Evolutionary conservation across 83 land plant species (phyloP), one percentile per base, ranked within the genome.

Genomic region (Picea engelmannii): DNA sequence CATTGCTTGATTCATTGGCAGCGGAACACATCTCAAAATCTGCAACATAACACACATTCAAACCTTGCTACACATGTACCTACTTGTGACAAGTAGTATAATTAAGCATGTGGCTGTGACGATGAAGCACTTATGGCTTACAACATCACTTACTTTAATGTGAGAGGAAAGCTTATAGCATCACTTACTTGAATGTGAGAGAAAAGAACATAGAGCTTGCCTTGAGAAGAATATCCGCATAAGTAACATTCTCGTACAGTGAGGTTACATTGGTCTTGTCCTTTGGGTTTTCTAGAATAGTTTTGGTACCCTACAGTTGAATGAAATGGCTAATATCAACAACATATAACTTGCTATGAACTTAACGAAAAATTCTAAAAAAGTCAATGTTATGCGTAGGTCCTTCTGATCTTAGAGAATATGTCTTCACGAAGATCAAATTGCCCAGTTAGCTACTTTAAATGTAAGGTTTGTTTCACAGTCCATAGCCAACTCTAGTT

Each of bases 21-120:
- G 98, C 6, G 98, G 96, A n/a, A 96, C 98, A 81, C 98, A 95
- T 64, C 98, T 87, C 86, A 97, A 81, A 52, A 97, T 90, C 98
- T 95, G 90, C 78, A 82, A 35, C 31, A 60, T 0, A 62, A 70
- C 12, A 44, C 58, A 80, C 17, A 44, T 24, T 74, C 77, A 74
- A 74, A 74, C 1, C 16, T 74, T 74, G 8, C 6, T 70, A 70
- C 21, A 70, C 77, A 74, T 10, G 23, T 21, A n/a, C 24, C 77
- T 44, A 47, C 49, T 44, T 4, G 16, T 44, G 18, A 7, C 18
- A 70, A 47, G 17, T 27, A 44, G 16, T 3, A 67, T 25, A 67
- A 67, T 11, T 13, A 20, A 52, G 70, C 38, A 9, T 60, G 15
- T 2, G n/a, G n/a, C n/a, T n/a, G n/a, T n/a, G n/a, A n/a, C n/a